These are phyloP conservation scores for Botrytis tulipae DNA, from an alignment of 2,329 filamentous ascomycete genomes.

Conservation along the genomic window DNA sequence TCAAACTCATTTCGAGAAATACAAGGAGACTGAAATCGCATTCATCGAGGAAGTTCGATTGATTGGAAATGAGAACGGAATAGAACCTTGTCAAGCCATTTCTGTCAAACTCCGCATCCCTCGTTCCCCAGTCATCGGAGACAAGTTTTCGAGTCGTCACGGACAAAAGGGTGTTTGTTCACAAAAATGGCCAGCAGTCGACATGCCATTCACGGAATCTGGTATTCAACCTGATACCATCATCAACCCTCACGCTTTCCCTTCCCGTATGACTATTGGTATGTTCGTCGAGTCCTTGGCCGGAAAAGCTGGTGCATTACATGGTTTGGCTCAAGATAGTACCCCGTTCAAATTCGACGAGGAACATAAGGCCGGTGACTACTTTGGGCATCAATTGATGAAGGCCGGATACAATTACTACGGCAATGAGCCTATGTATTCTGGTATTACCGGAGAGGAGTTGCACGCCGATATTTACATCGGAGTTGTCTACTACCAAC, in stretches of 20 bases:
- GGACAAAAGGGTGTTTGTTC: constrained; percentile 97
- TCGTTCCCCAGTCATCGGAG: constrained; percentile 86
- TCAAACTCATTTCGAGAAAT: constrained; percentile 83
- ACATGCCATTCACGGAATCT: constrained; percentile 96
- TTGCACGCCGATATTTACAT: constrained; percentile 94
- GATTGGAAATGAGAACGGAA: constrained; percentile 79
- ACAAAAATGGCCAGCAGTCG: constrained; percentile 88
- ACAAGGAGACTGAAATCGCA: constrained; percentile 86
- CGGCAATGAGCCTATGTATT: constrained; percentile 98
- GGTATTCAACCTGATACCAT: constrained; percentile 97
- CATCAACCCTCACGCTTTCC: constrained; percentile 99
- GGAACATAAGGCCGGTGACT: constrained; percentile 86
- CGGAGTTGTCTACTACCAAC: constrained; percentile 96
- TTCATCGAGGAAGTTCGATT: constrained; percentile 92
- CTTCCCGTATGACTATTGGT: constrained; percentile 98
- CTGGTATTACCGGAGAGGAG: constrained; percentile 91
- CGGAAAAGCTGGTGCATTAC: constrained; percentile 89
- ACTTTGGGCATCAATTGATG: constrained; percentile 92
- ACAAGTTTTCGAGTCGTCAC: constrained; percentile 98
- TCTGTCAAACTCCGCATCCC: constrained; percentile 93
- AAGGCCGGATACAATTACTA: constrained; percentile 97
- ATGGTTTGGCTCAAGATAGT: constrained; percentile 92
- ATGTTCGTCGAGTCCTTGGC: constrained; percentile 98
- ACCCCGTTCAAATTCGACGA: constrained; percentile 96
- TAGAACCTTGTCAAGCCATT: constrained; percentile 80